Evolutionary conservation across 2,329 filamentous ascomycete species (phyloP).

Genomic region (Botrytis elliptica): DNA sequence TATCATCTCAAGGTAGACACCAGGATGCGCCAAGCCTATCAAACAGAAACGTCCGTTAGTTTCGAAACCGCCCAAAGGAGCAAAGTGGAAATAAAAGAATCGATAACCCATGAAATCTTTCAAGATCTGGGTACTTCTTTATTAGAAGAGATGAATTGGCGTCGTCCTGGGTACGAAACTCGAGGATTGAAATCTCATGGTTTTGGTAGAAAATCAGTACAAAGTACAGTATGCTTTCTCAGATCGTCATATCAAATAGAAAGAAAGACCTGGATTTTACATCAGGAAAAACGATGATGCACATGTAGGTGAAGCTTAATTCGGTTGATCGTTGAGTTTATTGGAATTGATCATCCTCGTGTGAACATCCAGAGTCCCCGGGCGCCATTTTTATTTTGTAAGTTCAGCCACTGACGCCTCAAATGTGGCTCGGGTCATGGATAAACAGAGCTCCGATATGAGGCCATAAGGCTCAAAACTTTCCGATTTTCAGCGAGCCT

Average conservation of each 20-base stretch:
- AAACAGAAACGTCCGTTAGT: slow-evolving; percentile 10
- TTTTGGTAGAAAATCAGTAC: background rate
- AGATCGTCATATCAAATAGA: background rate
- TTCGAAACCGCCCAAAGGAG: slow-evolving; percentile 17
- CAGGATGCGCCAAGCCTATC: slow-evolving; percentile 12
- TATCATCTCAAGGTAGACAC: slow-evolving; percentile 4
- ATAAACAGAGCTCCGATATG: background rate
- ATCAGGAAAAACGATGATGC: background rate
- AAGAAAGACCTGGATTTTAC: background rate
- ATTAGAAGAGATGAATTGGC: background rate
- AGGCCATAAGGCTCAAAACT: slow-evolving; percentile 2
- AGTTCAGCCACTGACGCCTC: background rate
- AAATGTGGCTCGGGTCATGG: background rate
- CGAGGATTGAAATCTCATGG: background rate
- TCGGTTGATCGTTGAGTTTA: slow-evolving; percentile 7
- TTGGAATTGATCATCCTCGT: background rate
- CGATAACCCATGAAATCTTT: background rate
- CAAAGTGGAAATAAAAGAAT: slow-evolving; percentile 9
- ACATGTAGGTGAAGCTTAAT: background rate
- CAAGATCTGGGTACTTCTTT: background rate
- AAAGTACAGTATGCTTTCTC: background rate
- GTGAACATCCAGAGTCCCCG: background rate
- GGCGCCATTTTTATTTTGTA: background rate
- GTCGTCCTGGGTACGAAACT: background rate
- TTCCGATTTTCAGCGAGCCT: slow-evolving; percentile 21